Percentiles rank a stretch among this genome's conserved stretches.
Evolutionary conservation across 1,284 basidiomycete species (phyloP).

Genomic region (Omphalotus olearius): DNA sequence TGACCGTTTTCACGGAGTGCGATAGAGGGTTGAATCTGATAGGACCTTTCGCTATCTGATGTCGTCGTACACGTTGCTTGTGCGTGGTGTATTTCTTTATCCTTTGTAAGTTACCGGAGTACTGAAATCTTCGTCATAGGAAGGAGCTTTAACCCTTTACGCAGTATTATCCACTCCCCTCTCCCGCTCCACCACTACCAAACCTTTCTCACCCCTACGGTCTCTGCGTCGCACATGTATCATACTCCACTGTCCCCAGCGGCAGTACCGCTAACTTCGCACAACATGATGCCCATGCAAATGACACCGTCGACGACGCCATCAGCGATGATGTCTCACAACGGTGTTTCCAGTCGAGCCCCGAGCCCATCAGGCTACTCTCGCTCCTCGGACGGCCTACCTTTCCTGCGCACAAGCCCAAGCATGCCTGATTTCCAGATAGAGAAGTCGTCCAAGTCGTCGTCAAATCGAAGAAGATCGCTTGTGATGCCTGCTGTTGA

Average conservation of each 20-base stretch:
- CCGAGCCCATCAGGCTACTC: slow-evolving; percentile 12
- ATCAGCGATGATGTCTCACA: neutral
- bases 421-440: slow-evolving; percentile 52
- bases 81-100: no score
- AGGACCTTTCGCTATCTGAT: no score
- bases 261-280: neutral
- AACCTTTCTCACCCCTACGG: no score
- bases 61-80: no score
- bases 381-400: slow-evolving; percentile 19
- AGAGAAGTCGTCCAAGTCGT: slow-evolving; percentile 44
- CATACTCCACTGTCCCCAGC: neutral
- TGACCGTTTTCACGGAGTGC: no score
- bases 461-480: slow-evolving; percentile 26
- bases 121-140: no score
- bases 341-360: slow-evolving; percentile 7
- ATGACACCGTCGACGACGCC: neutral
- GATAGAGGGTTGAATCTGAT: no score
- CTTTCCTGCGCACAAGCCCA: slow-evolving; percentile 27
- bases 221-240: no score
- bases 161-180: no score
- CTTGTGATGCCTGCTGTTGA: slow-evolving; percentile 29
- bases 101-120: no score
- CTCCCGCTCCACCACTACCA: no score
- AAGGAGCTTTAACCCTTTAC: no score
- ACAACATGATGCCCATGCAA: neutral